A percentile compares a stretch with the other conserved stretches of the same genome.
Evolutionary conservation across 2,329 filamentous ascomycete species (phyloP).

Genomic region (Cladosporium velox): DNA sequence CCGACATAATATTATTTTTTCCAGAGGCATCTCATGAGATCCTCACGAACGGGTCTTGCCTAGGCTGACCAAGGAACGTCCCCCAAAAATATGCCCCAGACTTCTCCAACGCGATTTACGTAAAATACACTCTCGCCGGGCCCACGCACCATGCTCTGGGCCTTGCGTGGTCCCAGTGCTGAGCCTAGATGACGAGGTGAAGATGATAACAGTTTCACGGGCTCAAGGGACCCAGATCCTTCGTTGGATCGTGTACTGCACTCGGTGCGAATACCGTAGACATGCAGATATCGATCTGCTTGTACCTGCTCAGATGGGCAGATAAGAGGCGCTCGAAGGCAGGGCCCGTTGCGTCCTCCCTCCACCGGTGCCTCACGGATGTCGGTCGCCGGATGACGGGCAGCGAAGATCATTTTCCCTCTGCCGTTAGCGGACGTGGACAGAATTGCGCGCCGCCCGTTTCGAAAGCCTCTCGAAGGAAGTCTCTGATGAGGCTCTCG

Average conservation of each 20-base stretch:
- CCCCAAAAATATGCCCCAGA: slow-evolving; percentile 10
- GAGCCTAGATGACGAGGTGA: slow-evolving; percentile 5
- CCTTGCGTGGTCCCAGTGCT: slow-evolving; percentile 12
- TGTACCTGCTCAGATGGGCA: slow-evolving; percentile 12
- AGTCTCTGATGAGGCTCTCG: slow-evolving; percentile 5
- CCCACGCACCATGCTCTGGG: slow-evolving; percentile 16
- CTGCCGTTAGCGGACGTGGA: neutral
- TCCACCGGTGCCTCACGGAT: slow-evolving; percentile 5
- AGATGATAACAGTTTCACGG: slow-evolving; percentile 14
- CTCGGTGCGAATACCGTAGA: neutral
- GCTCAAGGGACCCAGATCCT: slow-evolving; percentile 8
- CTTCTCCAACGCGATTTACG: slow-evolving; percentile 16
- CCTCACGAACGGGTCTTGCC: neutral
- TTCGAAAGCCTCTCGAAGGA: neutral
- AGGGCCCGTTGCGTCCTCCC: slow-evolving; percentile 6
- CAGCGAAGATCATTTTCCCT: slow-evolving; percentile 7
- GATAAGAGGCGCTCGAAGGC: slow-evolving; percentile 9
- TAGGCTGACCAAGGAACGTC: neutral
- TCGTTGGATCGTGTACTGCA: neutral
- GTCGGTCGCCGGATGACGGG: slow-evolving; percentile 9
- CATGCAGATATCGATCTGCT: neutral
- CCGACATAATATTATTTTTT: neutral
- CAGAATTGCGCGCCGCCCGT: neutral
- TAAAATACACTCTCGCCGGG: slow-evolving; percentile 2
- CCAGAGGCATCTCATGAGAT: neutral